Evolutionary conservation across 768 basidiomycete species (phyloP).

Genomic region (Podaxis sp.): DNA sequence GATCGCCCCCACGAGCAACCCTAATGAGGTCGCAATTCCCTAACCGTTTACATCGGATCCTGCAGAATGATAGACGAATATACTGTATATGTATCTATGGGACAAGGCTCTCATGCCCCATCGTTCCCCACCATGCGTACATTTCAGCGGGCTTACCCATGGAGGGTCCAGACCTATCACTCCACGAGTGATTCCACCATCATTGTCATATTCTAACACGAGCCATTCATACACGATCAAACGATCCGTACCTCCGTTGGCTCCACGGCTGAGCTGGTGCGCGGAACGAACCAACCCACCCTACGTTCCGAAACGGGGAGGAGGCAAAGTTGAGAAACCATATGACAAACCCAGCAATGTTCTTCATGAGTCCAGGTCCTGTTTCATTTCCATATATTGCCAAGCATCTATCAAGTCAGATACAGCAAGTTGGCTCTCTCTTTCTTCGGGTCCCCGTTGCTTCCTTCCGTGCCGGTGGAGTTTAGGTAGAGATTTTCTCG

Average conservation of each 20-base stretch:
- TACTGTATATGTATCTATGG: background rate
- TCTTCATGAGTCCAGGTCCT: constrained; percentile 1
- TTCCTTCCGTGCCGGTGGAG: background rate
- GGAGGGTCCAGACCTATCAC: constrained; percentile 3
- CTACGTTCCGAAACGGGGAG: background rate
- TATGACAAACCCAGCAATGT: constrained; percentile 4
- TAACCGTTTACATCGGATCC: background rate
- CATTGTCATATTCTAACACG: constrained; percentile 3
- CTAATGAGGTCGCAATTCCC: background rate
- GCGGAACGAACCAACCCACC: background rate
- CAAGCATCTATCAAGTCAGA: background rate
- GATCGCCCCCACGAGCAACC: constrained; percentile 19
- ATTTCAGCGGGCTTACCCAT: background rate
- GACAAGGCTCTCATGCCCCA: constrained; percentile 4
- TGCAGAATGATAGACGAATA: constrained; percentile 3
- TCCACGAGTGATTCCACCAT: background rate
- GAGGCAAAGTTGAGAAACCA: background rate
- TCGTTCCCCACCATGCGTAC: background rate
- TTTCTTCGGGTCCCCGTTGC: background rate
- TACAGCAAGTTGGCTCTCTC: background rate
- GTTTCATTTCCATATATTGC: background rate
- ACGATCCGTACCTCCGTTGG: background rate
- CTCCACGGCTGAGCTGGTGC: constrained; percentile 13
- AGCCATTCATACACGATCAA: constrained; percentile 2
- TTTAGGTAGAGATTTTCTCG: background rate